Evolutionary conservation across 2,329 filamentous ascomycete species (phyloP).

Genomic region (Fusarium brevicatenulatum): DNA sequence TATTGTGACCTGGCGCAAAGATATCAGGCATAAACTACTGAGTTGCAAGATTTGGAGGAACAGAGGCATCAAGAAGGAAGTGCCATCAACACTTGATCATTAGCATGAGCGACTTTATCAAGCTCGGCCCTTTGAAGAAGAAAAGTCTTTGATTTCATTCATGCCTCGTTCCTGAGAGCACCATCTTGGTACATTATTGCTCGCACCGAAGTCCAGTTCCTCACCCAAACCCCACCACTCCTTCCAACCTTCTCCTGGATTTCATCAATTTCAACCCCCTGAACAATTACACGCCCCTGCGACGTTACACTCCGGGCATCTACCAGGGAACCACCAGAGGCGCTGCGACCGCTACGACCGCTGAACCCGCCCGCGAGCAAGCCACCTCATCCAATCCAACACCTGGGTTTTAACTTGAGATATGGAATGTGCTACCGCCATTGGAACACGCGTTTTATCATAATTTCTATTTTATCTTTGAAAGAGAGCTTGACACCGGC

Average conservation of each 20-base stretch:
- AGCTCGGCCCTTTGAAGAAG: slow-evolving; percentile 1
- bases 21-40: not conserved
- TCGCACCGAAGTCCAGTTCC: not conserved
- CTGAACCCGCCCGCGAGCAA: slow-evolving; percentile 39
- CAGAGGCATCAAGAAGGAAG: not conserved
- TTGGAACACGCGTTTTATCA: slow-evolving; percentile 41
- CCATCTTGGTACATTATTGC: not conserved
- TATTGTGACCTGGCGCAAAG: slow-evolving; percentile 1
- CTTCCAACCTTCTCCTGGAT: slow-evolving; percentile 26
- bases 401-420: slow-evolving; percentile 7
- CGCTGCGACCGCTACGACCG: slow-evolving; percentile 40
- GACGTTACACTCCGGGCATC: slow-evolving; percentile 5
- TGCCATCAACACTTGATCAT: not conserved
- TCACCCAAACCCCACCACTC: slow-evolving; percentile 22
- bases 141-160: slow-evolving; percentile 20
- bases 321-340: slow-evolving; percentile 28
- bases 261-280: slow-evolving; percentile 23
- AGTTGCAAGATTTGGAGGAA: not conserved
- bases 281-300: slow-evolving; percentile 16
- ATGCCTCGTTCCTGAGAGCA: slow-evolving; percentile 36
- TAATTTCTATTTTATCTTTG: not conserved
- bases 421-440: slow-evolving; percentile 43
- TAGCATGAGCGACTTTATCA: not conserved
- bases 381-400: slow-evolving; percentile 46
- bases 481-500: not conserved